These are phyloP conservation scores for Crithidia thermophila DNA, from an alignment of 208 protist genomes.

Conservation along the genomic window DNA sequence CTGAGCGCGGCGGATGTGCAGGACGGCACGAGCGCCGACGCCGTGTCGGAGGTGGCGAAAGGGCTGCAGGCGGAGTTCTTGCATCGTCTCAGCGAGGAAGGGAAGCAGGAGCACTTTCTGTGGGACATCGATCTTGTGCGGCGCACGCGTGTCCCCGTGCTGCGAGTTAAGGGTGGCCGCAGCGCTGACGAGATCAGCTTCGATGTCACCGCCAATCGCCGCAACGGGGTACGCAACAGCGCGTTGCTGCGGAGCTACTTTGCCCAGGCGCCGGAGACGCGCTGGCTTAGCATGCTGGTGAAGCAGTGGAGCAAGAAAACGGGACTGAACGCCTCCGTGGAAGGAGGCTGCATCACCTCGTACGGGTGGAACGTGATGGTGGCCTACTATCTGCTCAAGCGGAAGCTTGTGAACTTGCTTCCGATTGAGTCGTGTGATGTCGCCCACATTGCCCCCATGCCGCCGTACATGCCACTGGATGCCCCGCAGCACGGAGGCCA, in stretches of 20 bases:
- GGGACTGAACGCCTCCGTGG: conserved; percentile 69
- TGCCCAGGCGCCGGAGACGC: conserved; percentile 56
- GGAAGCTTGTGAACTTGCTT: conserved; percentile 60
- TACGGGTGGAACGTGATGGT: conserved; percentile 92
- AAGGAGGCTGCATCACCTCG: conserved; percentile 80
- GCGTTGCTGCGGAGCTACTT: conserved; percentile 79
- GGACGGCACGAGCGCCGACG: conserved; percentile 61
- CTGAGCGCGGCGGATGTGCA: conserved; percentile 41
- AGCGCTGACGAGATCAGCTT: conserved; percentile 46
- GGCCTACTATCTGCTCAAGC: conserved; percentile 80
- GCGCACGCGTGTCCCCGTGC: conserved; percentile 85
- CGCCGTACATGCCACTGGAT: conserved; percentile 30
- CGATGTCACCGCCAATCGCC: conserved; percentile 79
- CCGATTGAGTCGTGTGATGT: conserved; percentile 53
- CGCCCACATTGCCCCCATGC: conserved; percentile 36
- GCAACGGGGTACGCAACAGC: conserved; percentile 90
- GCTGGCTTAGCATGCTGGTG: conserved; percentile 77
- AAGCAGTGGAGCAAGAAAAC: conserved; percentile 88
- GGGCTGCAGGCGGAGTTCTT: conserved; percentile 72
- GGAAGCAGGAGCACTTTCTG: conserved; percentile 37
- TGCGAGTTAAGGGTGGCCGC: conserved; percentile 49
- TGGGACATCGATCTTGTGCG: conserved; percentile 76
- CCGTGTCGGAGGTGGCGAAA: conserved; percentile 67
- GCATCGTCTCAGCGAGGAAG: conserved; percentile 22
- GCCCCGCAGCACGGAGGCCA: conserved; percentile 20